Evolutionary conservation across 768 basidiomycete genomes (phyloP).

Genomic region (Glaciozyma martinii): DNA sequence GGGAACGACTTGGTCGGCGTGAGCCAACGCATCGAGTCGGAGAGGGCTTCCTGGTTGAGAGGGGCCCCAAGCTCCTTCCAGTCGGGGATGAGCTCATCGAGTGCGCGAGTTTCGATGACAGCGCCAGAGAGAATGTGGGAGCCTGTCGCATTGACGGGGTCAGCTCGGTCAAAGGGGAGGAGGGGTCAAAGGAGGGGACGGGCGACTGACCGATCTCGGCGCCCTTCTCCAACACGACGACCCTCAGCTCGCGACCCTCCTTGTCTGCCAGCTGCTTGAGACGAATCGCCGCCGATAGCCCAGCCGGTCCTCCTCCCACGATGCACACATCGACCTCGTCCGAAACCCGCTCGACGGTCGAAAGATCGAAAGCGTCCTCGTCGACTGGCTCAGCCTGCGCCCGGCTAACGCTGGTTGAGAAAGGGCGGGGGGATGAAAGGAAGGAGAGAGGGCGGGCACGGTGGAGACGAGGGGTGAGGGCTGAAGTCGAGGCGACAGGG

Average conservation of each 20-base stretch:
- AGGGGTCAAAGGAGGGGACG: not conserved
- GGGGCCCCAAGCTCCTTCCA: slow-evolving; percentile 71
- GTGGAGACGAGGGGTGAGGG: not conserved
- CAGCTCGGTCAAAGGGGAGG: not conserved
- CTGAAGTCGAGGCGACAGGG: not conserved
- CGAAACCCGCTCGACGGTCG: slow-evolving; percentile 60
- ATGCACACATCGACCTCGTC: slow-evolving; percentile 97
- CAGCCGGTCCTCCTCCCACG: slow-evolving; percentile 91
- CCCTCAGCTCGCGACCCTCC: slow-evolving; percentile 65
- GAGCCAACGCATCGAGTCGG: slow-evolving; percentile 75
- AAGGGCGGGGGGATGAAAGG: not conserved
- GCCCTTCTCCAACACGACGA: slow-evolving; percentile 93
- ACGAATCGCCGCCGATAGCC: slow-evolving; percentile 88
- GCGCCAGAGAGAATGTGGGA: slow-evolving; percentile 93
- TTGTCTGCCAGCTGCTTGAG: slow-evolving; percentile 84
- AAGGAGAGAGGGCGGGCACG: not conserved
- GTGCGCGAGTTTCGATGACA: slow-evolving; percentile 82
- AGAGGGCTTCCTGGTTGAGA: slow-evolving; percentile 65
- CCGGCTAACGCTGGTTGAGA: not conserved
- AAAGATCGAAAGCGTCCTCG: not conserved
- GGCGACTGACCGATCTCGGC: slow-evolving; percentile 67
- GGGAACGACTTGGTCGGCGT: slow-evolving; percentile 61
- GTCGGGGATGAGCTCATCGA: slow-evolving; percentile 80
- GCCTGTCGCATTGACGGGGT: slow-evolving; percentile 45
- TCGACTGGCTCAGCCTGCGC: not conserved